Evolutionary conservation across 2,329 filamentous ascomycete genomes (phyloP).

Genomic region (Cladophialophora psammophila): DNA sequence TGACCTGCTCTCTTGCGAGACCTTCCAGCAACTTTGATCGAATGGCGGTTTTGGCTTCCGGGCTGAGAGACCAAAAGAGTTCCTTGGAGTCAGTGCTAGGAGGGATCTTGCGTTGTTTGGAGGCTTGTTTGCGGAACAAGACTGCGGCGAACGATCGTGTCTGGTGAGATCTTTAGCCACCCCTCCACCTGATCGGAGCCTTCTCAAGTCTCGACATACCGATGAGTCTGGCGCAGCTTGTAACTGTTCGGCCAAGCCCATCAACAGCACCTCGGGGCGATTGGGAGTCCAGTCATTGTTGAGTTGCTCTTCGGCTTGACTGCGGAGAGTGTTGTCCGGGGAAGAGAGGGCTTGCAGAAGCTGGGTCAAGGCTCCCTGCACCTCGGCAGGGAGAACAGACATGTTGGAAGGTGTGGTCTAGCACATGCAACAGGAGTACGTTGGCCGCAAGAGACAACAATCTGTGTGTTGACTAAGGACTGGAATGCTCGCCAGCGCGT

Average conservation of each 20-base stretch:
- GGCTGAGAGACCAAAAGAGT: conserved; percentile 80
- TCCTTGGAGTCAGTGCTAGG: conserved; percentile 76
- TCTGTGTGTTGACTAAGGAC: conserved; percentile 1
- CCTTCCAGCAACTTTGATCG: conserved; percentile 82
- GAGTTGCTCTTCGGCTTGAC: conserved; percentile 87
- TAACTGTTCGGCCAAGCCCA: conserved; percentile 94
- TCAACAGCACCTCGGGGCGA: conserved; percentile 85
- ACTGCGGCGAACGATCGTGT: conserved; percentile 90
- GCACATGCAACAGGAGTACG: conserved; percentile 22
- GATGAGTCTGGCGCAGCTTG: conserved; percentile 75
- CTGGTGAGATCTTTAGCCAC: conserved; percentile 56
- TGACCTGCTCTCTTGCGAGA: conserved; percentile 74
- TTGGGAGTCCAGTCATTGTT: conserved; percentile 86
- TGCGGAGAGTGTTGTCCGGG: conserved; percentile 83
- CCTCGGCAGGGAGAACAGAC: conserved; percentile 85
- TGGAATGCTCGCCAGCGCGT: conserved; percentile 20
- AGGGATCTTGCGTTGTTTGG: conserved; percentile 79
- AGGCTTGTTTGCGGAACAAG: conserved; percentile 91
- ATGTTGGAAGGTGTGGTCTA: conserved; percentile 56
- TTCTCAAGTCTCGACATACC: conserved; percentile 59
- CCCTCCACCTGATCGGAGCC: neutral
- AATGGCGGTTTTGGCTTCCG: conserved; percentile 78
- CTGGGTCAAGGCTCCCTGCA: conserved; percentile 83
- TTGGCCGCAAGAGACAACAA: neutral
- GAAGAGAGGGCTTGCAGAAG: conserved; percentile 89